These are phyloP conservation scores for Tricharina praecox DNA, from an alignment of 495 filamentous ascomycete species.

Conservation along the genomic window DNA sequence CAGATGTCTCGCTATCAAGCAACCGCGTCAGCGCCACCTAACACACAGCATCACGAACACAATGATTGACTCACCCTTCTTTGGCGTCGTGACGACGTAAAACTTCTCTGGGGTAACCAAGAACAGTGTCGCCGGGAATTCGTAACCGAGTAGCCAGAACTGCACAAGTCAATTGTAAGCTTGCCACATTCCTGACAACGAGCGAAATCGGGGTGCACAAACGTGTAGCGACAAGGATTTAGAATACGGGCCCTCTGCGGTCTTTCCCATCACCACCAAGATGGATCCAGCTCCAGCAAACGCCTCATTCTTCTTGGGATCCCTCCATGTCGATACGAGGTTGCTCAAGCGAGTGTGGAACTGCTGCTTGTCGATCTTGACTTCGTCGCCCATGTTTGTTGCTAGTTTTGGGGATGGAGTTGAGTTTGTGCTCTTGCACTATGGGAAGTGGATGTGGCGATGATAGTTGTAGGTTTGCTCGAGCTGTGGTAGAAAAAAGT, in stretches of 20 bases:
- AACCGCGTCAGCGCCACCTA: slow-evolving; percentile 19
- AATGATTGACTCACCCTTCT: slow-evolving; percentile 59
- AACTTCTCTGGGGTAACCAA: slow-evolving; percentile 73
- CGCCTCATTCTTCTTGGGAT: slow-evolving; percentile 73
- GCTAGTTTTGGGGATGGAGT: slow-evolving; percentile 55
- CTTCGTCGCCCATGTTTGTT: slow-evolving; percentile 32
- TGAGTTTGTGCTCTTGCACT: slow-evolving; percentile 47
- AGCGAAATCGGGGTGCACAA: no score
- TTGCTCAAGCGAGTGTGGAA: slow-evolving; percentile 85
- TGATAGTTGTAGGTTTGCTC: not conserved
- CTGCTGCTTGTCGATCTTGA: slow-evolving; percentile 76
- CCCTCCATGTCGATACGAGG: slow-evolving; percentile 82
- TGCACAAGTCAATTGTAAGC: no score
- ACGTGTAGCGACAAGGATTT: slow-evolving; percentile 96
- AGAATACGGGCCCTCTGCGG: slow-evolving; percentile 64
- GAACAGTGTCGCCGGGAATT: slow-evolving; percentile 90
- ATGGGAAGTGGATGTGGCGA: not conserved
- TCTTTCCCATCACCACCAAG: slow-evolving; percentile 82
- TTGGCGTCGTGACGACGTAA: slow-evolving; percentile 84
- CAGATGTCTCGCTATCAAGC: slow-evolving; percentile 62
- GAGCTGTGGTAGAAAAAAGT: no score
- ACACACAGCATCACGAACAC: not conserved
- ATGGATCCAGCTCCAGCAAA: slow-evolving; percentile 77
- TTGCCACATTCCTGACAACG: no score
- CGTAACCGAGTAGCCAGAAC: slow-evolving; percentile 98